Conservation (phyloP, 176 grass and related monocot species). For the Pharus latifolius region DNA sequence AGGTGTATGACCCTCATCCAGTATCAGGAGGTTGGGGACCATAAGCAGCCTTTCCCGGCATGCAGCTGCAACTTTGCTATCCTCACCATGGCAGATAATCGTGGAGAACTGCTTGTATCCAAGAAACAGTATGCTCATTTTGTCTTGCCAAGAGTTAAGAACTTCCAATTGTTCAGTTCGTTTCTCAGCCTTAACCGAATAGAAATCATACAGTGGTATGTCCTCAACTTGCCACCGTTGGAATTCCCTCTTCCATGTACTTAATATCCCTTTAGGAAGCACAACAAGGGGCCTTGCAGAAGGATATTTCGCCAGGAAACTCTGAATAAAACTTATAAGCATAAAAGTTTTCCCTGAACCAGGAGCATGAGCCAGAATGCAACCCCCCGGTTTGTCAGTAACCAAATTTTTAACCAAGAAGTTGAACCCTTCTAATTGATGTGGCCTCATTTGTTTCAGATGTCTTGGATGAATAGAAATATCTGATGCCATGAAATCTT, state of each 20-base stretch:
- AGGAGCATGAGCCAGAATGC: constrained; percentile 94
- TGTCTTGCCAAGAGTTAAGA: constrained; percentile 76
- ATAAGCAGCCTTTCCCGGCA: constrained; percentile 77
- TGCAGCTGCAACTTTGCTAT: constrained; percentile 40
- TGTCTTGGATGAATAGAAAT: constrained; percentile 90
- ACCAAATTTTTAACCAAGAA: constrained; percentile 93
- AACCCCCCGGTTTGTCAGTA: constrained; percentile 72
- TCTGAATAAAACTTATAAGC: constrained; percentile 97
- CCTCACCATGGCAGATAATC: constrained; percentile 46
- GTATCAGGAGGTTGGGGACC: constrained; percentile 75
- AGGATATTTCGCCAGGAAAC: constrained; percentile 89
- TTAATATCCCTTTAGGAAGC: constrained; percentile 88
- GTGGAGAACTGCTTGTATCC: constrained; percentile 89
- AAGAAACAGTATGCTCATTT: constrained; percentile 80
- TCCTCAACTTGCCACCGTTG: constrained; percentile 85
- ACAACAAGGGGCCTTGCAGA: constrained; percentile 69
- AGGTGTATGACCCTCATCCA: constrained; percentile 95
- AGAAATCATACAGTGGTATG: constrained; percentile 83
- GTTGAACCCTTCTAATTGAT: constrained; percentile 85
- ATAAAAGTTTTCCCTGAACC: constrained; percentile 97
- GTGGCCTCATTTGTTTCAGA: constrained; percentile 64
- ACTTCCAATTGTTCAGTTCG: constrained; percentile 79
- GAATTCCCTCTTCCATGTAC: constrained; percentile 84
- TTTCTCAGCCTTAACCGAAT: constrained; percentile 89
- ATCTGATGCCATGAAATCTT: constrained; percentile 58